A percentile compares a stretch with the other conserved stretches of the same genome.
Evolutionary conservation across 148 eudicot species (phyloP).

Genomic region (Fagopyrum tataricum): DNA sequence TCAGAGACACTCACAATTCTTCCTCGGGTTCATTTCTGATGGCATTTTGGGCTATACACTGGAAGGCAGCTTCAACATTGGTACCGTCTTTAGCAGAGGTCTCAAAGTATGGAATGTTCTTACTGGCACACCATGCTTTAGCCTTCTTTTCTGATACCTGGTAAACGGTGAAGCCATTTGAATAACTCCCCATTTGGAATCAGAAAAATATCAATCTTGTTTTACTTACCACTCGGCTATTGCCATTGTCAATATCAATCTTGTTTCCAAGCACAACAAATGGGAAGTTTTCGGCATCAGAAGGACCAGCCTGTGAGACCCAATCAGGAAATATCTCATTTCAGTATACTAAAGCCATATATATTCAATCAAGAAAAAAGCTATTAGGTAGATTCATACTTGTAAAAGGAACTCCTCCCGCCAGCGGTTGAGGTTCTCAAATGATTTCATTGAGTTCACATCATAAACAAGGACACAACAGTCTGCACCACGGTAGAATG

Average conservation of each 20-base stretch:
- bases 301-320: constrained; percentile 39
- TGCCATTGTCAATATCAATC: constrained; percentile 61
- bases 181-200: background rate
- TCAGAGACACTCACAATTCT: constrained; percentile 50
- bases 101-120: constrained; percentile 81
- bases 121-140: constrained; percentile 73
- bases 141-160: constrained; percentile 78
- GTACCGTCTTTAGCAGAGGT: constrained; percentile 83
- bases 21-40: constrained; percentile 72
- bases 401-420: constrained; percentile 54
- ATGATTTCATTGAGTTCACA: constrained; percentile 49
- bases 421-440: constrained; percentile 52
- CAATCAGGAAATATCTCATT: background rate
- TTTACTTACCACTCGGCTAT: constrained; percentile 49
- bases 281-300: constrained; percentile 63
- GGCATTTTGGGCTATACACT: constrained; percentile 65
- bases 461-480: constrained; percentile 54
- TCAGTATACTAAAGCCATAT: background rate
- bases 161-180: background rate
- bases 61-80: constrained; percentile 76
- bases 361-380: background rate
- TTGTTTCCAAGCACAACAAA: constrained; percentile 64
- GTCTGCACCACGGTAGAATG: constrained; percentile 55
- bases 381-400: constrained; percentile 17
- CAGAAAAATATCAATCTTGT: constrained; percentile 40